Percentiles rank a stretch among this genome's conserved stretches.
Evolutionary conservation across 208 protist genomes (phyloP).

Genomic region (Leishmania martiniquensis): DNA sequence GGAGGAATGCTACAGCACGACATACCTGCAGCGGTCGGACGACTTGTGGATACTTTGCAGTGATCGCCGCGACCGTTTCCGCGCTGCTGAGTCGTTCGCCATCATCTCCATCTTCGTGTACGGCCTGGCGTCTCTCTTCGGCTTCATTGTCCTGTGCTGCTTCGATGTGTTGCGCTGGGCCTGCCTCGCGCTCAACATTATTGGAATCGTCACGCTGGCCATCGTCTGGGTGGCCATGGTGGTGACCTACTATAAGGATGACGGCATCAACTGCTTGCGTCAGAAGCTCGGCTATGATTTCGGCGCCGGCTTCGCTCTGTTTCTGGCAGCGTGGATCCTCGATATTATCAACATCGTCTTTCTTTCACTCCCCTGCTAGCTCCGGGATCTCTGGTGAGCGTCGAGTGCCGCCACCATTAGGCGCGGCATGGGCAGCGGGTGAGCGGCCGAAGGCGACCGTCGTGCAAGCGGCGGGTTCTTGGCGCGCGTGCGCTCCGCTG

Average conservation of each 20-base stretch:
- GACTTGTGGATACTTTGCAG: too few species aligned
- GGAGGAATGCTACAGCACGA: constrained; percentile 17
- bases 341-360: constrained; percentile 42
- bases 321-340: constrained; percentile 40
- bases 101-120: constrained; percentile 36
- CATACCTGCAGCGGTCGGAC: constrained; percentile 1
- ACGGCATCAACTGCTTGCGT: neutral
- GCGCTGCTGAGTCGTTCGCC: constrained; percentile 25
- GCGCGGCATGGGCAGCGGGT: too few species aligned
- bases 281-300: constrained; percentile 15
- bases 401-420: neutral
- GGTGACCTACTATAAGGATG: constrained; percentile 18
- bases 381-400: too few species aligned
- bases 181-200: constrained; percentile 38
- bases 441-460: too few species aligned
- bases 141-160: constrained; percentile 45
- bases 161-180: constrained; percentile 37
- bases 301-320: constrained; percentile 37
- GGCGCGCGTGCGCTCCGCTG: too few species aligned
- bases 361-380: constrained; percentile 19
- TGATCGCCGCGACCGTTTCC: constrained; percentile 21
- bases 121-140: constrained; percentile 21
- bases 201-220: constrained; percentile 19
- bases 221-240: constrained; percentile 46
- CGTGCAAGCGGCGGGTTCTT: too few species aligned